Evolutionary conservation across 306 rosid genomes (phyloP).

Genomic region (Hippophae tibetana): DNA sequence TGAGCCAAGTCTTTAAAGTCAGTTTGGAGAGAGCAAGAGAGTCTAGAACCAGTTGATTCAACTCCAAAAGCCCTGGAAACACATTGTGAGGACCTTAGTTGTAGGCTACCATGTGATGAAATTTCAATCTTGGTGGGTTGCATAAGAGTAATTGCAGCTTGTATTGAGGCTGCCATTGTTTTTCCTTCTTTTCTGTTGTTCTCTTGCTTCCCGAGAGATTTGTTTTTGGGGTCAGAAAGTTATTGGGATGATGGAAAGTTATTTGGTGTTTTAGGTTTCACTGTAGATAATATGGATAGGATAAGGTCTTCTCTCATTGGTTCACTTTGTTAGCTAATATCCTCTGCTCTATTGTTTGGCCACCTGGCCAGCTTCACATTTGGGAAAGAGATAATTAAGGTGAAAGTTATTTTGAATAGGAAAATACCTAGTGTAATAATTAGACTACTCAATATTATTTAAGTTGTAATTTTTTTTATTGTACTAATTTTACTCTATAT

Average conservation of each 20-base stretch:
- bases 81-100: conserved; percentile 49
- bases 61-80: conserved; percentile 41
- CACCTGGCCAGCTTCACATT: conserved; percentile 39
- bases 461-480: too few species aligned
- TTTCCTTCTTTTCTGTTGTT: neutral
- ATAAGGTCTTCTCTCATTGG: conserved; percentile 71
- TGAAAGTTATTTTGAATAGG: too few species aligned
- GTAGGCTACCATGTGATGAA: conserved; percentile 24
- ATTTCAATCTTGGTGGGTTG: conserved; percentile 65
- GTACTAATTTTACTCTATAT: too few species aligned
- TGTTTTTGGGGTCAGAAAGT: neutral
- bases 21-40: conserved; percentile 45
- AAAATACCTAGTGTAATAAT: too few species aligned
- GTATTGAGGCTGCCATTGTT: conserved; percentile 89
- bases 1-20: conserved; percentile 60
- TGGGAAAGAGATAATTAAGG: conserved; percentile 14
- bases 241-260: conserved; percentile 5
- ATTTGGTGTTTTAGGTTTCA: conserved; percentile 43
- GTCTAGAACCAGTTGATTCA: conserved; percentile 28
- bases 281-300: conserved; percentile 58
- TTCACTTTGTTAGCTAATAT: too few species aligned
- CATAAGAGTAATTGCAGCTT: conserved; percentile 85
- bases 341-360: conserved; percentile 6
- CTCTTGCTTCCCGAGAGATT: conserved; percentile 20
- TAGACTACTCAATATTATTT: too few species aligned